phyloP scores from a whole-genome alignment of 192 early-diverging fungal genomes.

The Kappamyces sp. region DNA sequence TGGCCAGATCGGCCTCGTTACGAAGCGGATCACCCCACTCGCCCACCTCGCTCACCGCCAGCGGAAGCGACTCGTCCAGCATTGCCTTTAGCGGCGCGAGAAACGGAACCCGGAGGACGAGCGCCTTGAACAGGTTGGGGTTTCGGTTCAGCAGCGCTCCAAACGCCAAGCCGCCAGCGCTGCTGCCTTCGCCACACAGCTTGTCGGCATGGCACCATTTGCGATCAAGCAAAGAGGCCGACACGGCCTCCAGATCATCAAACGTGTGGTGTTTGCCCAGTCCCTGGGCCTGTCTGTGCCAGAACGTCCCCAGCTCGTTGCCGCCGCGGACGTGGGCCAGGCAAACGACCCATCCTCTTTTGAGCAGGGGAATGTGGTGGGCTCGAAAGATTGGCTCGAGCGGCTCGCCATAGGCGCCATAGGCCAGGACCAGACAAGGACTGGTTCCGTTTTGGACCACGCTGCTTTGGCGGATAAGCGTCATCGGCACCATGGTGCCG shows the following conservation, averaged over 20 bases:
- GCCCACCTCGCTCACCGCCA: conserved; percentile 17
- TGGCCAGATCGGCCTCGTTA: background rate
- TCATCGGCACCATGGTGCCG: conserved; percentile 18
- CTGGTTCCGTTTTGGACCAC: background rate
- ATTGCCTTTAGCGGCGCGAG: conserved; percentile 27
- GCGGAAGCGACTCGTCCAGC: conserved; percentile 17
- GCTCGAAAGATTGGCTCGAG: conserved; percentile 19
- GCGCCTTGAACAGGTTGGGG: conserved; percentile 26
- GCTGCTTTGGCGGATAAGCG: background rate
- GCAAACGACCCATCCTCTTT: conserved; percentile 22
- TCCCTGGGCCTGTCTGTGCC: conserved; percentile 33
- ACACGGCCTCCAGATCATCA: conserved; percentile 49
- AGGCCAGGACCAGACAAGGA: background rate
- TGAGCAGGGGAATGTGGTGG: conserved; percentile 21
- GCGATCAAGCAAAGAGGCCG: conserved; percentile 42
- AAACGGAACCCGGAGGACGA: conserved; percentile 28
- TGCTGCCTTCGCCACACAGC: conserved; percentile 24
- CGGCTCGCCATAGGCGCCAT: conserved; percentile 10
- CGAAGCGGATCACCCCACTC: conserved; percentile 32
- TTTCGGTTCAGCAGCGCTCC: conserved; percentile 19
- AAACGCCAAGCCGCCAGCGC: conserved; percentile 27
- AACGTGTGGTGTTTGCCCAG: conserved; percentile 47
- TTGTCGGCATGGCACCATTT: conserved; percentile 33
- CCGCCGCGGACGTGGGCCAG: conserved; percentile 45
- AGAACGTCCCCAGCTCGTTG: conserved; percentile 33